Evolutionary conservation across 2,329 filamentous ascomycete species (phyloP), one percentile per base, ranked within the genome.

Genomic region (Fusarium sp.): DNA sequence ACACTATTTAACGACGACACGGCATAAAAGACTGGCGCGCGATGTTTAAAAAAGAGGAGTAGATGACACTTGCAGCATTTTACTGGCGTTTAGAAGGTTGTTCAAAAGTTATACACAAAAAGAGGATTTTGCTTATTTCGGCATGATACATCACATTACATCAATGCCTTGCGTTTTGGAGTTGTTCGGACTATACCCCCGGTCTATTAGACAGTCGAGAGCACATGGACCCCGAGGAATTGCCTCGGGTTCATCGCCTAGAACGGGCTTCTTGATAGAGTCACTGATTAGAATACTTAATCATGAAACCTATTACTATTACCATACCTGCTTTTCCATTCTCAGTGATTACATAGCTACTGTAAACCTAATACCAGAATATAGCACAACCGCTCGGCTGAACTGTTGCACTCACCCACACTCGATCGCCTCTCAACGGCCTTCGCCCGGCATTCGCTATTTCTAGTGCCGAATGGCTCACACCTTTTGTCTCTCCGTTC

Each of bases 201-300:
- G 76, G 76, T 76, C 76, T 78, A 77, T 75, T 78, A 78, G 76
- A 78, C 73, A 78, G 67, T 77, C 60, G 63, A 76, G 64, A 75
- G 74, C 64, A 69, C 46, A 54, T 67, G 76, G 58, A 58, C 45
- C 59, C 42, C 64, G 76, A 74, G 69, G 65, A 66, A 38, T 48
- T 42, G 66, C 65, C 70, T 73, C 71, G 60, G 69, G 69, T 66
- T 67, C 69, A 64, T 69, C 51, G 74, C 72, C 69, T 75, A 77
- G 76, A 78, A 73, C 74, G 76, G 76, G 76, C 74, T 75, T 76
- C 64, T 75, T 75, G 72, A 76, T 77, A 76, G 74, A 74, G 39
- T 73, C 55, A 69, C 55, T 72, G 63, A 66, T 71, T 73, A 73
- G 70, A 73, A 71, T 68, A 76, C 58, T 72, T 68, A 69, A 74